Conservation (phyloP, 345 rosid species). For the Arabis hirsuta region DNA sequence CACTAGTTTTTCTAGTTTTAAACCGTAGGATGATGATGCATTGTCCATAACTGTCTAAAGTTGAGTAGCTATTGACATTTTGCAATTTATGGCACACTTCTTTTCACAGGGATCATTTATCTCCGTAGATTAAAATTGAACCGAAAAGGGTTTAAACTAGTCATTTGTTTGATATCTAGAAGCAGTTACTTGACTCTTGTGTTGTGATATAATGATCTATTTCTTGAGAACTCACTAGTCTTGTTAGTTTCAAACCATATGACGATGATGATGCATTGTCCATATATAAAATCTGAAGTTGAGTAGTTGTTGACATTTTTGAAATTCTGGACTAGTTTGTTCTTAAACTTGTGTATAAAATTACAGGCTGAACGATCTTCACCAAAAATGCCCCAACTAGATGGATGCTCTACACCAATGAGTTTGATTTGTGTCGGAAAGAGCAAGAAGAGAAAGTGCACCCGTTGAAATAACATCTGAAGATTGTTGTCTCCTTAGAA, state of each 20-base stretch:
- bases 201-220: not conserved
- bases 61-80: too few species aligned
- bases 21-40: not conserved
- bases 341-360: not conserved
- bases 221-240: not conserved
- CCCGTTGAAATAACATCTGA: slow-evolving; percentile 63
- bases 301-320: not conserved
- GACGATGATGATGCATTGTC: not conserved
- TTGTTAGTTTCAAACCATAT: not conserved
- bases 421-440: slow-evolving; percentile 88
- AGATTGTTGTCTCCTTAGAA: too few species aligned
- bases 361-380: slow-evolving; percentile 86
- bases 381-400: slow-evolving; percentile 74
- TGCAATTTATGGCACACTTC: too few species aligned
- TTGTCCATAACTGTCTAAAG: not conserved
- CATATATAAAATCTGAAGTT: not conserved
- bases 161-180: not conserved
- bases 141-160: too few species aligned
- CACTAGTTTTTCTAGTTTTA: slow-evolving; percentile 10
- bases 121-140: too few species aligned
- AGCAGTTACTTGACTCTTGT: not conserved
- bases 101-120: too few species aligned
- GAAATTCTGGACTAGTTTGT: not conserved
- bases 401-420: slow-evolving; percentile 85
- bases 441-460: slow-evolving; percentile 92